phyloP scores from a whole-genome alignment of 257 asterid genomes.

The Scutellaria minor region DNA sequence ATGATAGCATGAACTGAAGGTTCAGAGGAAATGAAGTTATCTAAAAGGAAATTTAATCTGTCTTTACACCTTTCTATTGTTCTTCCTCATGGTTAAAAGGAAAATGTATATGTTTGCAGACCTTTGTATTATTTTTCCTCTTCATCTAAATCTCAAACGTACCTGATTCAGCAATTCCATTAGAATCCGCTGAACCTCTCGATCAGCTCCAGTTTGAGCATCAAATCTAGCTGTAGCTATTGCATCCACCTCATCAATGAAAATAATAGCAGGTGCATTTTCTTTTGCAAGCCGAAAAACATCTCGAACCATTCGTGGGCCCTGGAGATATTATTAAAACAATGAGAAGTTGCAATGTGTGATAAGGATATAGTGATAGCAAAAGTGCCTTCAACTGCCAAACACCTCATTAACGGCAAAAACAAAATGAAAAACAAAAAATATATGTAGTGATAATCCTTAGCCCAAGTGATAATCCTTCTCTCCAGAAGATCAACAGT shows the following conservation, averaged over 20 bases:
- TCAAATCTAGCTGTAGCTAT: conserved; percentile 90
- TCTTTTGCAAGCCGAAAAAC: conserved; percentile 90
- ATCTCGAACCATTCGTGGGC: conserved; percentile 89
- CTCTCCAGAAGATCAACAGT: conserved; percentile 12
- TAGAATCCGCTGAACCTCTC: conserved; percentile 89
- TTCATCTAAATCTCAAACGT: conserved; percentile 13
- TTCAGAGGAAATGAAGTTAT: not conserved
- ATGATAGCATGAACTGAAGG: not conserved
- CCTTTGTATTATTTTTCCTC: not conserved
- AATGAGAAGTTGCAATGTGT: not conserved
- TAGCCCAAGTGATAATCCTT: not conserved
- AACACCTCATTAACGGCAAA: not conserved
- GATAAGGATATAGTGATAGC: not conserved
- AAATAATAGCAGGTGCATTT: conserved; percentile 88
- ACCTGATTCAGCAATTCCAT: conserved; percentile 90
- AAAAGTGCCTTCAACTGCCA: not conserved
- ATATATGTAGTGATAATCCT: conserved; percentile 15
- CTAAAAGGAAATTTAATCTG: not conserved
- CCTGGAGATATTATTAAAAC: conserved; percentile 47
- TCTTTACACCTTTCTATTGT: too few species aligned
- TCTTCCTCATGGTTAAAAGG: not conserved
- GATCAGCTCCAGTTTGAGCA: conserved; percentile 93
- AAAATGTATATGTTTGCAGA: not conserved
- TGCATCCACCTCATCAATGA: conserved; percentile 92
- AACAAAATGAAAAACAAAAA: conserved; percentile 1